Evolutionary conservation across 2,329 filamentous ascomycete species (phyloP), one percentile per base, ranked within the genome.

Genomic region (Eurotiales sp.): DNA sequence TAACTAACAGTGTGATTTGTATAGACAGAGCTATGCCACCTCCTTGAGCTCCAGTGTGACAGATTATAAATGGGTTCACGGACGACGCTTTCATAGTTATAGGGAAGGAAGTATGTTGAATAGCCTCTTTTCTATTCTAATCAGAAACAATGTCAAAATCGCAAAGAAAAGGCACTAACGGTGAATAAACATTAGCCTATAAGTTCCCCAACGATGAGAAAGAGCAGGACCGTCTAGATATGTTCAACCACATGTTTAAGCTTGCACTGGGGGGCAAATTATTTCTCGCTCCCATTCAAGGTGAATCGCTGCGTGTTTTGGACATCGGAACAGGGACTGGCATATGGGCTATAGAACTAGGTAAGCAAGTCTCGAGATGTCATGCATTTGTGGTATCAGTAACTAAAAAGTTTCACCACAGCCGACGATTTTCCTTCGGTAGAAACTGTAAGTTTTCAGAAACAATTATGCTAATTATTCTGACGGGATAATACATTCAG

Each of bases 51-150:
- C 47, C 12, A 50, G 47, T 44, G 53, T 60, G 14, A 51, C 56
- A 17, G 54, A 65, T 46, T 64, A 64, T 55, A 56, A 61, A 41
- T 65, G 61, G 44, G 59, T 61, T 34, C 60, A 61, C 50, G 61
- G 60, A 3, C 55, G 60, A 36, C 53, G 60, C 14, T 61, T 57
- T 55, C 58, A 61, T 46, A 57, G 50, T 29, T 59, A 59, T 40
- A 41, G 34, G 14, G 52, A 54, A 23, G 56, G 55, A 22, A 47
- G 46, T 48, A 17, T n/a, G 46, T 47, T 10, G 14, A 47, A 14
- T 14, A 21, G 17, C 15, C 45, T 29, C 25, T 29, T 6, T 29
- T 29, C 25, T 6, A 32, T 4, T 32, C 12, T 12, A 8, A 40
- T 5, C 34, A n/a, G 12, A 42, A 3, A 29, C 21, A 22, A n/a